These are phyloP conservation scores for Auriscalpium orientale DNA, from an alignment of 768 basidiomycete genomes.

Conservation along the genomic window DNA sequence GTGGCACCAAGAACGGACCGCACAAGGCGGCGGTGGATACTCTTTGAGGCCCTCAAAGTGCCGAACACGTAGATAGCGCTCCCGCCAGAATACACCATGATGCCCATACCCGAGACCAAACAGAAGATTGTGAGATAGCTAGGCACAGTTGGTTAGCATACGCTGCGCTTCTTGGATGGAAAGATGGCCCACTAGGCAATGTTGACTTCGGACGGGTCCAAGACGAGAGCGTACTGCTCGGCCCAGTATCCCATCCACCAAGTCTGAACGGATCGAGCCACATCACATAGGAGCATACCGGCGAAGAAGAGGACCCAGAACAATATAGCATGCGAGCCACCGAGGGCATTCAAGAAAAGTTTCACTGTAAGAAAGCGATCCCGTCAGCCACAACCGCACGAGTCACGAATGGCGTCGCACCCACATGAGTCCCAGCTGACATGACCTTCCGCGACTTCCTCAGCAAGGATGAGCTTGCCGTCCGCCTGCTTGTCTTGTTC, in stretches of 20 bases:
- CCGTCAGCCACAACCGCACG: too few relatives aligned
- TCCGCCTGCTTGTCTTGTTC: conserved; percentile 20
- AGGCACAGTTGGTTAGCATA: neutral
- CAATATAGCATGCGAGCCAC: conserved; percentile 19
- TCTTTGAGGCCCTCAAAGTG: conserved; percentile 43
- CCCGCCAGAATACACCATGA: conserved; percentile 25
- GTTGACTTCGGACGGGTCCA: conserved; percentile 24
- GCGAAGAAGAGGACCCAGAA: conserved; percentile 24
- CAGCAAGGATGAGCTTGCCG: conserved; percentile 55
- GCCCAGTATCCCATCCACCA: conserved; percentile 43
- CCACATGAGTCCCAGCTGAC: conserved; percentile 41
- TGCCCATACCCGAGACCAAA: neutral
- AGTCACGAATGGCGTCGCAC: conserved; percentile 1
- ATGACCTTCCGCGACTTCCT: conserved; percentile 56
- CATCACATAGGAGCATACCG: conserved; percentile 19
- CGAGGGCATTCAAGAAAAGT: conserved; percentile 21
- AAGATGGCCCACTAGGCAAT: conserved; percentile 21
- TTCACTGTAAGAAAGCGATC: conserved; percentile 15
- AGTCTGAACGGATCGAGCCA: conserved; percentile 22
- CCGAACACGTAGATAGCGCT: conserved; percentile 39
- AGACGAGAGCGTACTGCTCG: conserved; percentile 29
- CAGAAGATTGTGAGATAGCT: conserved; percentile 46
- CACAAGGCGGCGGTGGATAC: conserved; percentile 45
- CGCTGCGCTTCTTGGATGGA: conserved; percentile 2
- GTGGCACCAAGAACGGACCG: conserved; percentile 52